Evolutionary conservation across 2,329 filamentous ascomycete genomes (phyloP), one percentile per base, ranked within the genome.

Genomic region (Chrysoporthe austroafricana): DNA sequence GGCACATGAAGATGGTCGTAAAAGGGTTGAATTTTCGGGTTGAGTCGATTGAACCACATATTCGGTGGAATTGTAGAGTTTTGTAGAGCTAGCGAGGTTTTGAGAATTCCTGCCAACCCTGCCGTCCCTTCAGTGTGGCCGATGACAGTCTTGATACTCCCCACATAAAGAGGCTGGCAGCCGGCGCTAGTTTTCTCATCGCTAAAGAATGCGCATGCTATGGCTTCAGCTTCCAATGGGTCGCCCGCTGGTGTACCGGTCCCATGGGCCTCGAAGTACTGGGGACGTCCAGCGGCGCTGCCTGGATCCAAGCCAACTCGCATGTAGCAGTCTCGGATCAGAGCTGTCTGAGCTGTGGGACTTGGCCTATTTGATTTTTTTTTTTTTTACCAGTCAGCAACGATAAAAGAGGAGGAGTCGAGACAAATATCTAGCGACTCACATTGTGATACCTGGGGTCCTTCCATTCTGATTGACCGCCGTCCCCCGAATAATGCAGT

Each of bases 391-490:
- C 26, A 26, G 26, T 26, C 26, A 26, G 26, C 26, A 26, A 26
- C 26, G 26, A 26, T 26, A 26, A 26, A 26, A 26, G 26, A 26
- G 26, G 26, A 26, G 26, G n/a, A n/a, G n/a, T n/a, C n/a, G 26
- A 26, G 26, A 26, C 26, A 26, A 26, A 26, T 26, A 26, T 26
- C 26, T 26, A 2, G 26, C 26, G 26, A 46, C 43, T 7, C 16
- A 46, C 43, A 84, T 77, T 0, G 84, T 86, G 62, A 87, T 81
- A 0, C 84, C 84, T 11, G 72, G 8, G 73, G 83, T 76, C 16
- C 70, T 73, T 8, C 85, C 85, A 69, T 86, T 83, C 39, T 77
- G 76, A 66, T 83, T 84, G 50, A 78, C 67, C 16, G 76, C 79
- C 0, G 79, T 80, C 36, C 78, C 79, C 0, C 81, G 77, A 58